Conservation (phyloP, 129 eudicot species). For the Saposhnikovia divaricata region DNA sequence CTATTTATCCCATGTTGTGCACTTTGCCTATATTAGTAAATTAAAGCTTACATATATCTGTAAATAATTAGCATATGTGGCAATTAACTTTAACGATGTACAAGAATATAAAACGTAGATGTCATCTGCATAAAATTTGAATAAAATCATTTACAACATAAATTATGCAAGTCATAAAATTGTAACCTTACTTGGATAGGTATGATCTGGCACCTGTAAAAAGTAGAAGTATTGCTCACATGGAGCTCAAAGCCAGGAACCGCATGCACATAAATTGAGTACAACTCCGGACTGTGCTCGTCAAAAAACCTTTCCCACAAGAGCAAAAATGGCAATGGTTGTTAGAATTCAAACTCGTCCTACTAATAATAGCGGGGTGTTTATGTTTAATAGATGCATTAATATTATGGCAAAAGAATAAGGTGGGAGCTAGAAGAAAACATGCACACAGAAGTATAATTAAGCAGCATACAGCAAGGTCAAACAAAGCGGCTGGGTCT, state of each 20-base stretch:
- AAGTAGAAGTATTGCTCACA: constrained; percentile 49
- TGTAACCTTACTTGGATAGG: constrained; percentile 64
- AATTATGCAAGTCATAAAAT: background rate
- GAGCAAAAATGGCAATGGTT: constrained; percentile 68
- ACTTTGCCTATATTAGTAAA: no score
- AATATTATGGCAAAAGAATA: no score
- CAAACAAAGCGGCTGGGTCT: no score
- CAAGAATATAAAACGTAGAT: background rate
- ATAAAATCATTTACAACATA: background rate
- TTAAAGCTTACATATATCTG: no score
- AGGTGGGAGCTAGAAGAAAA: no score
- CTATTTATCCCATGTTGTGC: no score
- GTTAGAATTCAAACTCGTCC: no score
- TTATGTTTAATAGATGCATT: no score
- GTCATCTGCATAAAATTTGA: no score
- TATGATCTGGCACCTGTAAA: constrained; percentile 62
- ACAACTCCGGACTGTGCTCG: constrained; percentile 44
- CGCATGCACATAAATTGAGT: constrained; percentile 68
- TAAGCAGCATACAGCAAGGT: no score
- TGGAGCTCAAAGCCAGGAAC: constrained; percentile 46
- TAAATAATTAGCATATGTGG: background rate
- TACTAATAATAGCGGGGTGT: no score
- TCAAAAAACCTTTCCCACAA: constrained; percentile 87
- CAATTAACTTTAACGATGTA: background rate
- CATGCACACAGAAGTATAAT: no score